Conservation (phyloP, 495 filamentous ascomycete genomes). For the Neurospora sp. region DNA sequence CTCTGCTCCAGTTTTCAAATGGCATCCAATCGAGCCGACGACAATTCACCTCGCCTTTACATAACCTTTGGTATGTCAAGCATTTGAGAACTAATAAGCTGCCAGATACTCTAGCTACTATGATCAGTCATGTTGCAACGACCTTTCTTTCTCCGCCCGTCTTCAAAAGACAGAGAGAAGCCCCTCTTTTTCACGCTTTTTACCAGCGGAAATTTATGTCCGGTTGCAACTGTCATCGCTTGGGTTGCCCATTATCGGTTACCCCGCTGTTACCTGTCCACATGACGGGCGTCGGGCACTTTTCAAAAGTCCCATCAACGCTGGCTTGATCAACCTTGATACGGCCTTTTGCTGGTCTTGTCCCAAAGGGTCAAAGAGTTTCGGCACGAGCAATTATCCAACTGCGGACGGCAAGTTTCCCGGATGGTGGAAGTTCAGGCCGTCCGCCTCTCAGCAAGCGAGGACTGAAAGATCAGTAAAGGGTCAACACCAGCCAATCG, state of each 20-base stretch:
- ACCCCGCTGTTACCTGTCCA: neutral
- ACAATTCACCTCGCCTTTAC: slow-evolving; percentile 13
- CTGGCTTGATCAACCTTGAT: neutral
- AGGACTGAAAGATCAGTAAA: neutral
- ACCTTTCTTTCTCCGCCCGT: neutral
- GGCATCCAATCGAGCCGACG: slow-evolving; percentile 11
- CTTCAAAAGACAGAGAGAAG: neutral
- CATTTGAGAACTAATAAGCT: neutral
- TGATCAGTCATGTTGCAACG: neutral
- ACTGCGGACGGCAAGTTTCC: neutral
- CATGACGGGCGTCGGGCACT: neutral
- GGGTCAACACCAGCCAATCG: neutral
- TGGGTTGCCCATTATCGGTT: neutral
- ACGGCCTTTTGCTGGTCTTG: neutral
- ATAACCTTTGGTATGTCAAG: neutral
- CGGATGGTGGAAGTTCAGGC: neutral
- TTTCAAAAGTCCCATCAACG: neutral
- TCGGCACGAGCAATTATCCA: neutral
- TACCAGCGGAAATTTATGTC: neutral
- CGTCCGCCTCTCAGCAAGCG: neutral
- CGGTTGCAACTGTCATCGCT: neutral
- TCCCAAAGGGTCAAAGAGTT: neutral
- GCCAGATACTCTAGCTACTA: neutral
- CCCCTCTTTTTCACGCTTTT: neutral
- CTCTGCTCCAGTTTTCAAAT: neutral